These are phyloP conservation scores for Lachnellula arida DNA, from an alignment of 2,329 filamentous ascomycete genomes.

Conservation along the genomic window DNA sequence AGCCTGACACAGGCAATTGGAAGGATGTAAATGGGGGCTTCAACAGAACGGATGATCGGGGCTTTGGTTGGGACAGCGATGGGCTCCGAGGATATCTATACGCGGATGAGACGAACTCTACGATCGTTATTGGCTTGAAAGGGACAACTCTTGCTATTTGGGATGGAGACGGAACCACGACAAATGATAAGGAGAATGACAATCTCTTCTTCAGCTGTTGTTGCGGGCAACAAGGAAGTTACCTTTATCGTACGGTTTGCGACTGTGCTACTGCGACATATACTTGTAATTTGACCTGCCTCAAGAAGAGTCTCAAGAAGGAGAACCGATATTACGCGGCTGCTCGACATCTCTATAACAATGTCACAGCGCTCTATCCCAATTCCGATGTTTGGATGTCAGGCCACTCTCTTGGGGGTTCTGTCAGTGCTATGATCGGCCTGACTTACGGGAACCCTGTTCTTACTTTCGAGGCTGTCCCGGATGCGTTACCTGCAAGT, in stretches of 20 bases:
- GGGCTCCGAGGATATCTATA: conserved; percentile 91
- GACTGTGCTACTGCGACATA: conserved; percentile 86
- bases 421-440: conserved; percentile 82
- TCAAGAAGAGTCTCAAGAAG: conserved; percentile 66
- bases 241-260: conserved; percentile 87
- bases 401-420: conserved; percentile 88
- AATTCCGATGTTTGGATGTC: conserved; percentile 80
- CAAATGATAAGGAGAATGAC: conserved; percentile 96
- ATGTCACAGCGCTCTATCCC: conserved; percentile 86
- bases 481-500: conserved; percentile 80
- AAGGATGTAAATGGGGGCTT: conserved; percentile 72
- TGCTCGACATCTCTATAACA: conserved; percentile 83
- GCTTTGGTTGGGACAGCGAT: conserved; percentile 90
- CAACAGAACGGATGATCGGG: conserved; percentile 76
- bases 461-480: conserved; percentile 91
- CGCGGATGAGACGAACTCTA: conserved; percentile 78
- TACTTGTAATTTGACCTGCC: conserved; percentile 88
- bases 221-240: conserved; percentile 88
- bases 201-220: conserved; percentile 98
- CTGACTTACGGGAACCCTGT: conserved; percentile 86
- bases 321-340: conserved; percentile 92
- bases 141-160: conserved; percentile 88
- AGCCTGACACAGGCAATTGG: conserved; percentile 72
- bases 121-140: conserved; percentile 87
- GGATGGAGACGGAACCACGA: conserved; percentile 94